Base-by-base conservation (phyloP, 352 stramenopile species). In the Phytophthora citricola region DNA sequence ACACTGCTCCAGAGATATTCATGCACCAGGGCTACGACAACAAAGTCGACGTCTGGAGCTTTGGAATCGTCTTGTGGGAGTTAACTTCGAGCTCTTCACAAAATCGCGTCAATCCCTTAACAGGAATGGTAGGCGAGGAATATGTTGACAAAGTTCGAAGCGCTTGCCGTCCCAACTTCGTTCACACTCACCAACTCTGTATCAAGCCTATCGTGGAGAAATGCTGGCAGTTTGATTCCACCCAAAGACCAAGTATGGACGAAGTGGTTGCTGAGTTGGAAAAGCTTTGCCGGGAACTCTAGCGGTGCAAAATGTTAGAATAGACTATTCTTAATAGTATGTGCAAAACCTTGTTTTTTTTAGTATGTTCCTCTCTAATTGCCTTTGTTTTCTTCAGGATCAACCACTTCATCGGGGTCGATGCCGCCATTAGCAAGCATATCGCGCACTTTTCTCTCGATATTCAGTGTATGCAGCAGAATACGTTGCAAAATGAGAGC, bases 401-500 rank as follows among this genome's bases (percentile, higher is more conserved):
- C 48, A 1, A 57, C 48, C 2, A 61, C 59, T 0, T 71, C 59
- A 26, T 69, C 64, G 5, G 27, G 27, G 7, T 77, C 58, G 11
- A 68, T 36, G 5, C 60, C 60, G 9, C 65, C 65, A 41, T 74
- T 78, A 15, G 43, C 71, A 5, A 89, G 58, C 36, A 81, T 64
- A 40, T 88, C 78, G 26, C 60, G 66, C 51, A 92, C 71, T 69
- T 89, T 89, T 45, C 73, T 73, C 50, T 92, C 81, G 24, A 89
- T 90, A 56, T 75, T 75, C 17, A 81, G 58, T 38, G 84, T 84
- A 54, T 92, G 84, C 71, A 91, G 73, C 59, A 91, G 63, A 36
- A 92, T 92, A 12, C 81, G 81, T 67, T 92, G 84, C 5, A 92
- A 63, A 50, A 91, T 91, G 38, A 92, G 53, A n/a, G 79, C 80